phyloP scores from a whole-genome alignment of 1,284 basidiomycete species.

The Puccinia horiana region DNA sequence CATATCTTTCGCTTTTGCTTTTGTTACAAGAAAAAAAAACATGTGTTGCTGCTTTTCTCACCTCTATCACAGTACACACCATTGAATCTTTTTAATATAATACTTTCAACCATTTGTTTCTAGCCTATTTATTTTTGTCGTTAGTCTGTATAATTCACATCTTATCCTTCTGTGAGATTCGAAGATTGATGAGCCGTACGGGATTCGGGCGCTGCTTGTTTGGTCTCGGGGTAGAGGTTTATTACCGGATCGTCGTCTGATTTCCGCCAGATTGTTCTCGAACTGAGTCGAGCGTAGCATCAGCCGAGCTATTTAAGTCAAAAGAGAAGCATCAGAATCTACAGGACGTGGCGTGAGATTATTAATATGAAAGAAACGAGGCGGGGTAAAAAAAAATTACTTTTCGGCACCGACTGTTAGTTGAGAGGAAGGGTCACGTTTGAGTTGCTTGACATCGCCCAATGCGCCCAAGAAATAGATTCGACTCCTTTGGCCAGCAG shows the following conservation, averaged over 20 bases:
- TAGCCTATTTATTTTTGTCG: too few species aligned
- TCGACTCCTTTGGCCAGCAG: constrained; percentile 29
- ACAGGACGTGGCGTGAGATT: background rate
- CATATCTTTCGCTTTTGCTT: background rate
- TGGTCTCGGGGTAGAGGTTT: background rate
- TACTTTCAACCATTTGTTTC: too few species aligned
- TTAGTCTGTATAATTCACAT: too few species aligned
- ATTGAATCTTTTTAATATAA: too few species aligned
- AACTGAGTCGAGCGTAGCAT: constrained; percentile 34
- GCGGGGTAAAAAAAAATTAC: background rate
- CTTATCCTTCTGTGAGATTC: too few species aligned
- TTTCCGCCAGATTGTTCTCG: constrained; percentile 48
- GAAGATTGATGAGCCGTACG: too few species aligned
- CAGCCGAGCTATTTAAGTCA: constrained; percentile 23
- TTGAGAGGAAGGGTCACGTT: constrained; percentile 46
- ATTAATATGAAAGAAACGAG: background rate
- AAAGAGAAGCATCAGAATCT: background rate
- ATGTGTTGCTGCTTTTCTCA: background rate
- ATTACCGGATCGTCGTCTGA: constrained; percentile 49
- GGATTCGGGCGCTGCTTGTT: background rate
- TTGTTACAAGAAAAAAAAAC: background rate
- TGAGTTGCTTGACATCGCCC: constrained; percentile 48
- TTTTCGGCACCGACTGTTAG: constrained; percentile 45
- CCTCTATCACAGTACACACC: background rate
- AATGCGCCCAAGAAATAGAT: constrained; percentile 44